These are phyloP conservation scores for Elsinoe ampelina DNA, from an alignment of 2,329 filamentous ascomycete genomes.

Conservation along the genomic window DNA sequence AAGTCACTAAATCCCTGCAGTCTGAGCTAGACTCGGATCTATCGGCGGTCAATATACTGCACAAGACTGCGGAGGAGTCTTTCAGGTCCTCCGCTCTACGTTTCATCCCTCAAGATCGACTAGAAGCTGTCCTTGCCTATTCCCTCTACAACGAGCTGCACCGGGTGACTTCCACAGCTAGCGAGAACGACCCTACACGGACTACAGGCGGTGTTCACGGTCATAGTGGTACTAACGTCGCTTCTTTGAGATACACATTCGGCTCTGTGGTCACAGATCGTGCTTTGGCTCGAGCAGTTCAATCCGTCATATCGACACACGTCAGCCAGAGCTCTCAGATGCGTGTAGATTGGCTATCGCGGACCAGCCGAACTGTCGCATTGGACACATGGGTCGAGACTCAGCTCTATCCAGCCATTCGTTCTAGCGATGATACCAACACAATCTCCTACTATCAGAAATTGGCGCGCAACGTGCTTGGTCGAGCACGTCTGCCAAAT, in stretches of 20 bases:
- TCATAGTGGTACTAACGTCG: neutral
- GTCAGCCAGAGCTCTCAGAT: neutral
- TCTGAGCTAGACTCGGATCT: neutral
- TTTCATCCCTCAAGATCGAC: neutral
- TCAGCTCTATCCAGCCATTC: slow-evolving; percentile 16
- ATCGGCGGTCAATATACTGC: neutral
- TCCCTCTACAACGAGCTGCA: neutral
- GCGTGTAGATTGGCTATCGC: slow-evolving; percentile 13
- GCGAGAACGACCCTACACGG: neutral
- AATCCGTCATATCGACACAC: neutral
- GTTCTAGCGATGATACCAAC: neutral
- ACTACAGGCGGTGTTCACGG: neutral
- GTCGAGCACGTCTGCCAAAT: slow-evolving; percentile 58
- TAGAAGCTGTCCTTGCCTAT: neutral
- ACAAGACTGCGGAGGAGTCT: neutral
- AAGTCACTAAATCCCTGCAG: neutral
- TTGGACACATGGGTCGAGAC: slow-evolving; percentile 15
- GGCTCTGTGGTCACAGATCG: neutral
- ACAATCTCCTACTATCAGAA: slow-evolving; percentile 8
- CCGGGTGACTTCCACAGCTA: neutral
- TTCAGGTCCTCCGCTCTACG: neutral
- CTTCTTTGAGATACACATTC: neutral
- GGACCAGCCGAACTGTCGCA: slow-evolving; percentile 31
- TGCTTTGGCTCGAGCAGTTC: neutral
- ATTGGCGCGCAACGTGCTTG: slow-evolving; percentile 54